A percentile compares a stretch with the other conserved stretches of the same genome.
phyloP scores from a whole-genome alignment of 768 basidiomycete genomes.

The Russula dissimulans region DNA sequence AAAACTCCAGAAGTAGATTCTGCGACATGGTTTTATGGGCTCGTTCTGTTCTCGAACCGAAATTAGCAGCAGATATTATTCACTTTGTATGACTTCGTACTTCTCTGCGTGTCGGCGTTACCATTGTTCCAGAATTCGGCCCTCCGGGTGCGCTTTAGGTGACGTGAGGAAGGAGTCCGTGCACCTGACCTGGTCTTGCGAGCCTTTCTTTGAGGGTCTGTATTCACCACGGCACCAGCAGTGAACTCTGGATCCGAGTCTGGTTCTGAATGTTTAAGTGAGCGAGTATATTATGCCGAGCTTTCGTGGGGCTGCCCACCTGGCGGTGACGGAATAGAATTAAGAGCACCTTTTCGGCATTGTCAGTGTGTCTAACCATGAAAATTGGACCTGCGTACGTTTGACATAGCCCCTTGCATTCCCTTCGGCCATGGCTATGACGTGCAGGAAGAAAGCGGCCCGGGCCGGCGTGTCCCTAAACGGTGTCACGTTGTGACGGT shows the following conservation, averaged over 20 bases:
- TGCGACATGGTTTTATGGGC: conserved; percentile 7
- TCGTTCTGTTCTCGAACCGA: background rate
- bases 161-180: background rate
- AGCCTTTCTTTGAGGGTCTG: conserved; percentile 25
- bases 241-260: conserved; percentile 46
- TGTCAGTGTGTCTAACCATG: background rate
- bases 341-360: background rate
- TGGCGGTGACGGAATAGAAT: conserved; percentile 30
- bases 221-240: conserved; percentile 30
- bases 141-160: conserved; percentile 4
- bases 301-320: conserved; percentile 20
- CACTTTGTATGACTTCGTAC: conserved; percentile 17
- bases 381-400: background rate
- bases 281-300: background rate
- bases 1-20: conserved; percentile 23
- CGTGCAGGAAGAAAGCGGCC: background rate
- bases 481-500: background rate
- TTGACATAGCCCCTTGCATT: conserved; percentile 8
- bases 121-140: background rate
- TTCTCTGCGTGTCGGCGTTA: conserved; percentile 17
- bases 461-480: background rate
- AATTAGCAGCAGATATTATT: background rate
- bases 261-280: conserved; percentile 24
- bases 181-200: conserved; percentile 16
- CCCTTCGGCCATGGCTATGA: background rate